Evolutionary conservation across 2,329 filamentous ascomycete genomes (phyloP).

Genomic region (Pseudogymnoascus sp.): DNA sequence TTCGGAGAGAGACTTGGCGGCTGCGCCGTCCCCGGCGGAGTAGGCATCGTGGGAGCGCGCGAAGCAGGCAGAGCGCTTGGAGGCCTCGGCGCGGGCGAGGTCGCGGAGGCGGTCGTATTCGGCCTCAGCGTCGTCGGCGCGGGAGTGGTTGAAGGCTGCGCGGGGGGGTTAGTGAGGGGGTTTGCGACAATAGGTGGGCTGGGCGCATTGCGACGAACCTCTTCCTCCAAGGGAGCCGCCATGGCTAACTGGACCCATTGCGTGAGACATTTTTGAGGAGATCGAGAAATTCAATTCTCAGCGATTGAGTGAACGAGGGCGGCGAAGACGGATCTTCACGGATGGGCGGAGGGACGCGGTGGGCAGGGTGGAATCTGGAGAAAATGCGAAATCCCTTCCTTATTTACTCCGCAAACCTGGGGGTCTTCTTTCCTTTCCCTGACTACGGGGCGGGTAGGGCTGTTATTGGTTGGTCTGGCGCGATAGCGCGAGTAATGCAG

Average conservation of each 20-base stretch:
- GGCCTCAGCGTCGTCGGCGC: constrained; percentile 60
- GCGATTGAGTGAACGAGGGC: neutral
- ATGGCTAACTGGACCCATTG: neutral
- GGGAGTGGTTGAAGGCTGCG: constrained; percentile 66
- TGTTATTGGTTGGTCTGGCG: neutral
- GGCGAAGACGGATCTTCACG: neutral
- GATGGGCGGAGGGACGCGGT: neutral
- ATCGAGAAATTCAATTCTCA: neutral
- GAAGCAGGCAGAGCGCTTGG: constrained; percentile 70
- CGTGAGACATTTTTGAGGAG: neutral
- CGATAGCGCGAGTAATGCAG: neutral
- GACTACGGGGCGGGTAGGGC: neutral
- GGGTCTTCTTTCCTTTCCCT: neutral
- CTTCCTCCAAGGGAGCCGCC: neutral
- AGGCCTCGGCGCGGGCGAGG: constrained; percentile 71
- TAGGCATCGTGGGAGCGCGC: constrained; percentile 76
- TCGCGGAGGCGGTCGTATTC: constrained; percentile 90
- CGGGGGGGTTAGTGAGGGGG: neutral
- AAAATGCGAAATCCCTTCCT: neutral
- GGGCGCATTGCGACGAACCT: neutral
- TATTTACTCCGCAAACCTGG: neutral
- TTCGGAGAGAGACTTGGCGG: constrained; percentile 75
- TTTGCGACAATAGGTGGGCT: constrained; percentile 1
- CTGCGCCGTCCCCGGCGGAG: constrained; percentile 68
- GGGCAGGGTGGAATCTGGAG: neutral